These are phyloP conservation scores for fission yeast (Schizosaccharomyces pombe) DNA, from an alignment of 805 yeast genomes.

Conservation along the genomic window DNA sequence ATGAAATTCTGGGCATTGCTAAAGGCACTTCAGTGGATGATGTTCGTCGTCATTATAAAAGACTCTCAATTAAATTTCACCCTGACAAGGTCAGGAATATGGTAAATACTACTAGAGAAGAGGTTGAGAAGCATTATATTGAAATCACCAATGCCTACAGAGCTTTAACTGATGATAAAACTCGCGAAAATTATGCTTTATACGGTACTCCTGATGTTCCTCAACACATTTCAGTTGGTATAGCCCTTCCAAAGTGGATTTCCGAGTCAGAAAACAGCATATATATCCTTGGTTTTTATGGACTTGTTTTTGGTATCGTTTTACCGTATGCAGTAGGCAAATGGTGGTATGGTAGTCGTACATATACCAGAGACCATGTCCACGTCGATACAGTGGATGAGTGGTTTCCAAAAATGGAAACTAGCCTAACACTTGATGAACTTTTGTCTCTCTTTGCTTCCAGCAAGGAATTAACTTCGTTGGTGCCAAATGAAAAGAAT, in stretches of 20 bases:
- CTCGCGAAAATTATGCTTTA: constrained; percentile 55
- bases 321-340: constrained; percentile 60
- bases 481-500: no score
- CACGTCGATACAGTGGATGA: constrained; percentile 62
- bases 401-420: constrained; percentile 44
- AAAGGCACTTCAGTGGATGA: constrained; percentile 45
- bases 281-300: constrained; percentile 39
- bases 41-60: constrained; percentile 62
- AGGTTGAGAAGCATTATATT: constrained; percentile 56
- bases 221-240: constrained; percentile 70
- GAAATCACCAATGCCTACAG: constrained; percentile 77
- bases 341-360: constrained; percentile 76
- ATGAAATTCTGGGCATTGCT: constrained; percentile 56
- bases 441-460: constrained; percentile 35
- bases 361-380: constrained; percentile 61
- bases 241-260: constrained; percentile 78
- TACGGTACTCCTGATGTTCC: constrained; percentile 98
- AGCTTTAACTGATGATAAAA: constrained; percentile 74
- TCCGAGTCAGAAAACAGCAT: constrained; percentile 63
- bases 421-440: constrained; percentile 30
- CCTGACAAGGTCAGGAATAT: constrained; percentile 68
- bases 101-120: constrained; percentile 31
- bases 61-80: constrained; percentile 67
- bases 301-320: constrained; percentile 47
- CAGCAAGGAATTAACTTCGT: constrained; percentile 55